Conservation (phyloP, 2,329 filamentous ascomycete genomes). For the Rhynchosporium agropyri region DNA sequence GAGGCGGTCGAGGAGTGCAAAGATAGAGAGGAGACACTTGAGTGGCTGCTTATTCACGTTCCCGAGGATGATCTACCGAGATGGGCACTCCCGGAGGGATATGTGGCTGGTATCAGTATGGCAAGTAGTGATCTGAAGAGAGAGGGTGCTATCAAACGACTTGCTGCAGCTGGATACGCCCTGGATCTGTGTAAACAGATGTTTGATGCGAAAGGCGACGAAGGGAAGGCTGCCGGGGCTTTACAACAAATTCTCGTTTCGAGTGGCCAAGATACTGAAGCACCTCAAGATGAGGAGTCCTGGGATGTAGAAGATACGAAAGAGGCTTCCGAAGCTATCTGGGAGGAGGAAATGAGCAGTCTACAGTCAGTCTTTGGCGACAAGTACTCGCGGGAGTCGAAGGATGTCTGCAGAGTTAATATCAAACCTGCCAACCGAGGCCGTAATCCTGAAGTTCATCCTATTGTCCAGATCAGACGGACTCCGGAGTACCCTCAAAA, state of each 20-base stretch:
- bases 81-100: constrained; percentile 90
- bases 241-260: constrained; percentile 71
- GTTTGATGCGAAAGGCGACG: constrained; percentile 71
- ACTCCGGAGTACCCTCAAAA: constrained; percentile 73
- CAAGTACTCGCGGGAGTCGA: constrained; percentile 62
- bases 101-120: constrained; percentile 86
- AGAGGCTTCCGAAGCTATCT: constrained; percentile 63
- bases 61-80: constrained; percentile 94
- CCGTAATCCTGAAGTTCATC: constrained; percentile 53
- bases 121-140: constrained; percentile 78
- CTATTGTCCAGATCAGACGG: constrained; percentile 67
- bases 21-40: constrained; percentile 87
- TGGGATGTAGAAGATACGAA: constrained; percentile 46
- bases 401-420: constrained; percentile 69
- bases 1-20: constrained; percentile 88
- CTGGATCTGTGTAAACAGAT: constrained; percentile 79
- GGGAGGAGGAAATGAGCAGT: constrained; percentile 84
- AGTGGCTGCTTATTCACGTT: constrained; percentile 96
- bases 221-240: constrained; percentile 75
- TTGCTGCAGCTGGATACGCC: constrained; percentile 83
- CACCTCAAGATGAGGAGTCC: constrained; percentile 45
- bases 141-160: constrained; percentile 79
- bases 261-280: constrained; percentile 45
- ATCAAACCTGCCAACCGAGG: constrained; percentile 60
- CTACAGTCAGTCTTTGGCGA: constrained; percentile 86